These are phyloP conservation scores for Dryas octopetala DNA, from an alignment of 306 rosid genomes.

Conservation along the genomic window DNA sequence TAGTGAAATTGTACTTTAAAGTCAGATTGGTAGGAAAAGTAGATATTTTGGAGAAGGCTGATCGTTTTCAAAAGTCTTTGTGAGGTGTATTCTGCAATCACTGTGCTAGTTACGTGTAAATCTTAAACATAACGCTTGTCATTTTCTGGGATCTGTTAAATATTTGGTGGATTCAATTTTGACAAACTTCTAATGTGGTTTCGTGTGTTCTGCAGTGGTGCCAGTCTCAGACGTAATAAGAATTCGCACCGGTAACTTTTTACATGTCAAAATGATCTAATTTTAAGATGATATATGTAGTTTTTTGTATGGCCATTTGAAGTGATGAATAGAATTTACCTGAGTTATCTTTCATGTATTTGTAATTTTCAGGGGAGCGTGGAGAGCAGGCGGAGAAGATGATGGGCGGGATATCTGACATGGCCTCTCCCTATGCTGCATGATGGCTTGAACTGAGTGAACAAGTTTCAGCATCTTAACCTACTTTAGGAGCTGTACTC, in stretches of 20 bases:
- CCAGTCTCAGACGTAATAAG: conserved; percentile 79
- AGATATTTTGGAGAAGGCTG: background rate
- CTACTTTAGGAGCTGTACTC: background rate
- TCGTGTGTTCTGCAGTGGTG: conserved; percentile 56
- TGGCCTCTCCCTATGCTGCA: conserved; percentile 17
- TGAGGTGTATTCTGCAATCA: background rate
- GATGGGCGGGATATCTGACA: conserved; percentile 64
- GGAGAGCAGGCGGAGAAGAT: conserved; percentile 82
- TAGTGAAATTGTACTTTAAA: background rate
- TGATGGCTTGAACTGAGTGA: conserved; percentile 17
- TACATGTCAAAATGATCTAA: conserved; percentile 16
- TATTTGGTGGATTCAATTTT: conserved; percentile 2
- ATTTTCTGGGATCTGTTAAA: background rate
- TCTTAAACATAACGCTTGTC: background rate
- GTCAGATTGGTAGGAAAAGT: background rate
- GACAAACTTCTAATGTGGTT: conserved; percentile 16
- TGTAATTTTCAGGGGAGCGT: conserved; percentile 65
- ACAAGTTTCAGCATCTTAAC: background rate
- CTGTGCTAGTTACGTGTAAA: background rate
- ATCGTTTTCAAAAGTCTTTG: background rate
- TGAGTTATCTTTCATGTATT: background rate
- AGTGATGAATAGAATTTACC: background rate
- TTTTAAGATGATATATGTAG: background rate
- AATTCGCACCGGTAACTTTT: conserved; percentile 76
- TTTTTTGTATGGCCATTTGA: background rate